Percentiles rank a stretch among this genome's conserved stretches.
These are phyloP conservation scores for Brassica incana DNA, from an alignment of 345 rosid species.

Conservation along the genomic window DNA sequence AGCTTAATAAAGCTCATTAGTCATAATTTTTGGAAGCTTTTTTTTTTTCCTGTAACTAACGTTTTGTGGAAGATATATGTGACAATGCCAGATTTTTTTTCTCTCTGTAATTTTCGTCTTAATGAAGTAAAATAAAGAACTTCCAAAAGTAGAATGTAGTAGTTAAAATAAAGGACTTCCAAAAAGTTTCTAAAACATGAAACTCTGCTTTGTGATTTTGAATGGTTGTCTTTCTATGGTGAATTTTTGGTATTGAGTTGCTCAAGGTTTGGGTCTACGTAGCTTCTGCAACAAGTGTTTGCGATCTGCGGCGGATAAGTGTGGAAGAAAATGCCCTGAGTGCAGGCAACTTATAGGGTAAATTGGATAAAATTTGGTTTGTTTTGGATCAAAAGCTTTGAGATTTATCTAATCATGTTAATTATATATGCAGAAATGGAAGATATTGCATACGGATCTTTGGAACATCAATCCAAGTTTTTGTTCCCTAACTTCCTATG, in stretches of 20 bases:
- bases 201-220: background rate
- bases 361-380: too few relatives aligned
- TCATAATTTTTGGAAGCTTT: background rate
- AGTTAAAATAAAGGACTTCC: background rate
- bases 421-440: too few relatives aligned
- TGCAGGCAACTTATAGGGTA: too few relatives aligned
- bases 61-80: background rate
- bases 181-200: background rate
- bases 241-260: background rate
- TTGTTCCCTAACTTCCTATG: too few relatives aligned
- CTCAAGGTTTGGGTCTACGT: too few relatives aligned
- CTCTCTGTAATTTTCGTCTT: background rate
- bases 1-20: constrained; percentile 3
- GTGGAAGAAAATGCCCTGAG: too few relatives aligned
- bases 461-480: too few relatives aligned
- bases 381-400: too few relatives aligned
- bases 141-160: background rate
- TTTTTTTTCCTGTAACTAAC: background rate
- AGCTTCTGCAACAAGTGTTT: too few relatives aligned
- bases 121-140: background rate
- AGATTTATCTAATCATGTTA: too few relatives aligned
- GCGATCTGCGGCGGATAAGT: too few relatives aligned
- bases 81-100: background rate
- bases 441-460: too few relatives aligned
- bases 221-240: background rate